Evolutionary conservation across 2,329 filamentous ascomycete species (phyloP).

Genomic region (Cryoendolithus antarcticus): DNA sequence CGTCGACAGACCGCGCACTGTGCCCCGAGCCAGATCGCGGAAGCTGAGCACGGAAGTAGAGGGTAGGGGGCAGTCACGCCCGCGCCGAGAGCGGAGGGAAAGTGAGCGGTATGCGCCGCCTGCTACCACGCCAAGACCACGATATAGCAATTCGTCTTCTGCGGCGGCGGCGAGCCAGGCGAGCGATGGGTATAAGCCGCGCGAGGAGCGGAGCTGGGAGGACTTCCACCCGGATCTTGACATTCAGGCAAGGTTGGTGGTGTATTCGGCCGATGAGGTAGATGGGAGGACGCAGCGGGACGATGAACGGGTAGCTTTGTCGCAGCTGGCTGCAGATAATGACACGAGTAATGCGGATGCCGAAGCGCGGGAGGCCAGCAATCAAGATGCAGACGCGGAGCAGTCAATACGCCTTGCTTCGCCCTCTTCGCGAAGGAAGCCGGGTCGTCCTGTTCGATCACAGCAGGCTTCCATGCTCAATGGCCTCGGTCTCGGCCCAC

Average conservation of each 20-base stretch:
- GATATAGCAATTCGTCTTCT: conserved; percentile 77
- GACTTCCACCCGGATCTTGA: conserved; percentile 95
- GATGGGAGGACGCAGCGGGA: conserved; percentile 48
- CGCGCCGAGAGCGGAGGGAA: conserved; percentile 14
- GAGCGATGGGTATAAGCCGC: conserved; percentile 90
- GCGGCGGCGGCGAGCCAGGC: conserved; percentile 80
- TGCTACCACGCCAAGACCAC: conserved; percentile 44
- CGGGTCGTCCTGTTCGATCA: conserved; percentile 50
- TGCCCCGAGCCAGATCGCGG: conserved; percentile 22
- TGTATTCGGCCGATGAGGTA: conserved; percentile 73
- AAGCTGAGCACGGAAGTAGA: conserved; percentile 2
- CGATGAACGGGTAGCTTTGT: conserved; percentile 33
- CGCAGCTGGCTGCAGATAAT: conserved; percentile 6
- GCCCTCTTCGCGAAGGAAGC: conserved; percentile 30
- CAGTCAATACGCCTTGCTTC: conserved; percentile 26
- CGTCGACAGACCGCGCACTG: conserved; percentile 3
- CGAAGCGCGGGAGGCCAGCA: conserved; percentile 13
- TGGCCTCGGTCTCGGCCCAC: conserved; percentile 46
- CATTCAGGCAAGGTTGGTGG: conserved; percentile 65
- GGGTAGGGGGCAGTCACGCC: conserved; percentile 13
- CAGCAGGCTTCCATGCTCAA: conserved; percentile 49
- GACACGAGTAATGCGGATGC: conserved; percentile 12
- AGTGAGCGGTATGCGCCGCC: conserved; percentile 22
- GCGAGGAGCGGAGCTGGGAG: conserved; percentile 93
- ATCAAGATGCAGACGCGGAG: conserved; percentile 7